Base-by-base conservation (phyloP, 2,329 filamentous ascomycete species). In the Beauveria sp. region DNA sequence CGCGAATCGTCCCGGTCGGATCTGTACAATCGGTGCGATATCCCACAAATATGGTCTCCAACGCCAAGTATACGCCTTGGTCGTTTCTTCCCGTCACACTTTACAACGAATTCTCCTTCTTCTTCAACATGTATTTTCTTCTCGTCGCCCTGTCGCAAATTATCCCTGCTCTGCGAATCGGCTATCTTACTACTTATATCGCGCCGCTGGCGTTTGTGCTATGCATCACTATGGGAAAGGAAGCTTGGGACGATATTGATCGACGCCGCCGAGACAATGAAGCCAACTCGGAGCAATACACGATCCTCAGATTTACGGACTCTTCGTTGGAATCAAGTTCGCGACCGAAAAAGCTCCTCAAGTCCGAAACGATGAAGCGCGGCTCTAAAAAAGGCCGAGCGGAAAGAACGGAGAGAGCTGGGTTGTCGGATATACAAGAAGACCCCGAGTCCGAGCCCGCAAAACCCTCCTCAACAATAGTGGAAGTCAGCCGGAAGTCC, bases 31-130 rank as follows among this genome's bases (percentile, higher is more conserved):
- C 84, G 30, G 80, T 86, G 55, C 86, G 88, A 66, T 97, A 93
- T 72, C 93, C 94, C 10, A 85, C 90, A 9, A 99, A 99, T 73
- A 84, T 91, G 61, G 84, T 99, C 54, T 97, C 93, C 41, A 97
- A 99, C 72, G 93, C 94, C 60, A 99, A 97, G 80, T 99, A 99
- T 74, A 97, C 93, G 34, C 86, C 92, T 1, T 88, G 92, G 79
- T 96, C 90, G 57, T 99, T 99, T 74, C 82, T 99, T 16, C 96
- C 96, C 2, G 82, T 93, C 57, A 99, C 94, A 0, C 80, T 99
- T 24, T 99, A 97, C 76, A 97, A 97, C 76, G 94, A 99, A 72
- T 99, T 99, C 73, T 97, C 93, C 63, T 99, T 97, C 79, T 99
- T 99, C 77, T 96, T 99, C 81, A 99, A 99, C 81, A 91, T 97